Percentiles rank a stretch among this genome's conserved stretches.
Evolutionary conservation across 2,329 filamentous ascomycete species (phyloP).

Genomic region (Plenodomus tracheiphilus): DNA sequence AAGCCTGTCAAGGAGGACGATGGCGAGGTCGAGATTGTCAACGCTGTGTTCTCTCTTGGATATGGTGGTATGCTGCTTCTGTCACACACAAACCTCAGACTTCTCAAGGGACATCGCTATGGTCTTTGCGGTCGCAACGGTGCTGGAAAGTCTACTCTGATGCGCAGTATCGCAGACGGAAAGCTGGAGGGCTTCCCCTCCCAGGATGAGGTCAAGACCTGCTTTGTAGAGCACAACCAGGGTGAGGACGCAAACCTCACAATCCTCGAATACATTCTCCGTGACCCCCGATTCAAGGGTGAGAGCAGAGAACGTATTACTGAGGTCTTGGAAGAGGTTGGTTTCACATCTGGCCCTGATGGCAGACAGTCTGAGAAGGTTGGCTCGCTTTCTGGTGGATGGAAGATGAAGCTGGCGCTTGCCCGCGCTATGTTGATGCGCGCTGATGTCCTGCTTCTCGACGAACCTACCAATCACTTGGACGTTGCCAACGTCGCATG

Average conservation of each 20-base stretch:
- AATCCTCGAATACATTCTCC: constrained; percentile 89
- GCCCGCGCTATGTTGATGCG: constrained; percentile 95
- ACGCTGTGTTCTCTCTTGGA: constrained; percentile 94
- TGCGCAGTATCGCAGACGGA: constrained; percentile 92
- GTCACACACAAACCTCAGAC: constrained; percentile 90
- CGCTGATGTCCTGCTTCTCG: constrained; percentile 93
- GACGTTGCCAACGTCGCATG: constrained; percentile 96
- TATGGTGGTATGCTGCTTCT: constrained; percentile 97
- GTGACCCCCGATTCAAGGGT: constrained; percentile 82
- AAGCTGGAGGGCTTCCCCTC: constrained; percentile 97
- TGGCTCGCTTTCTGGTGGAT: constrained; percentile 93
- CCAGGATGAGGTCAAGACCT: constrained; percentile 89
- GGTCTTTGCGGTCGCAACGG: constrained; percentile 96
- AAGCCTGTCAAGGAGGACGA: constrained; percentile 85
- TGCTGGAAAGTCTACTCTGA: constrained; percentile 97
- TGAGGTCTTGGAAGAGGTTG: constrained; percentile 84
- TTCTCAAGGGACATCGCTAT: constrained; percentile 96
- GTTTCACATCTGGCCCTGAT: constrained; percentile 87
- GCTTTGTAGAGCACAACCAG: constrained; percentile 99
- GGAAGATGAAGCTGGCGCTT: constrained; percentile 99
- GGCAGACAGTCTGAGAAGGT: constrained; percentile 88
- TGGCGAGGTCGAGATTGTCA: constrained; percentile 94
- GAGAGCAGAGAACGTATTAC: constrained; percentile 81
- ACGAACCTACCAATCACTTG: constrained; percentile 98
- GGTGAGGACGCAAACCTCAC: constrained; percentile 96